Evolutionary conservation across 2,329 filamentous ascomycete species (phyloP).

Genomic region (Pseudohalonectria lignicola): DNA sequence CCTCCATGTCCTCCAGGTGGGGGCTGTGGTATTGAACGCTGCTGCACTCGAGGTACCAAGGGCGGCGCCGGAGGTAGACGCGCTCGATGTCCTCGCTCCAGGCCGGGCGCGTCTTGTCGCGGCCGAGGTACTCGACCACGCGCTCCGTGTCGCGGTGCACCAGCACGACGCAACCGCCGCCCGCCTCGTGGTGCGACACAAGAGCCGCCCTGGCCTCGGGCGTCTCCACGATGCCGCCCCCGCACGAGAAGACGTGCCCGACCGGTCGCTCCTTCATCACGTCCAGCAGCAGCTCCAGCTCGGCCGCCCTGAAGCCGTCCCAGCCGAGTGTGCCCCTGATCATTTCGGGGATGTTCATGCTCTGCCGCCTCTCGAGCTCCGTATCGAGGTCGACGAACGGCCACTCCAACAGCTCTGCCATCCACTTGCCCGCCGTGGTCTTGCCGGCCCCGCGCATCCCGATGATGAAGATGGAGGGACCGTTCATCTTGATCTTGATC

Average conservation of each 20-base stretch:
- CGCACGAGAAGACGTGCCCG: slow-evolving; percentile 82
- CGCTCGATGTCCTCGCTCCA: slow-evolving; percentile 87
- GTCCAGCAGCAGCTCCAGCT: slow-evolving; percentile 62
- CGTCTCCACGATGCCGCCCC: slow-evolving; percentile 85
- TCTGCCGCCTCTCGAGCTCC: slow-evolving; percentile 66
- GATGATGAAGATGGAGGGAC: slow-evolving; percentile 80
- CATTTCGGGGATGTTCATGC: slow-evolving; percentile 75
- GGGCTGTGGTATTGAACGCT: slow-evolving; percentile 91
- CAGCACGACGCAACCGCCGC: slow-evolving; percentile 73
- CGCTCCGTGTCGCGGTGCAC: slow-evolving; percentile 81
- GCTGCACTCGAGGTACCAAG: slow-evolving; percentile 86
- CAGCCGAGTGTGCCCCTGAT: slow-evolving; percentile 64
- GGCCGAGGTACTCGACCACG: slow-evolving; percentile 78
- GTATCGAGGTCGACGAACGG: slow-evolving; percentile 80
- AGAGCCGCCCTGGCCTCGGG: slow-evolving; percentile 69
- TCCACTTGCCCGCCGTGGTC: slow-evolving; percentile 84
- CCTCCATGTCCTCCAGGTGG: slow-evolving; percentile 30
- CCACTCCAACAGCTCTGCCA: slow-evolving; percentile 62
- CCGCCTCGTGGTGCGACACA: slow-evolving; percentile 52
- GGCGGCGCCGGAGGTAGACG: slow-evolving; percentile 81
- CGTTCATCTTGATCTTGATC: slow-evolving; percentile 5
- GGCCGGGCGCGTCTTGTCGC: slow-evolving; percentile 83
- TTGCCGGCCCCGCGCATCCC: slow-evolving; percentile 97
- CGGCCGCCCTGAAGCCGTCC: slow-evolving; percentile 76
- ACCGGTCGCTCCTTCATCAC: slow-evolving; percentile 64